These are phyloP conservation scores for Coniella lustricola DNA, from an alignment of 2,329 filamentous ascomycete species.

Conservation along the genomic window DNA sequence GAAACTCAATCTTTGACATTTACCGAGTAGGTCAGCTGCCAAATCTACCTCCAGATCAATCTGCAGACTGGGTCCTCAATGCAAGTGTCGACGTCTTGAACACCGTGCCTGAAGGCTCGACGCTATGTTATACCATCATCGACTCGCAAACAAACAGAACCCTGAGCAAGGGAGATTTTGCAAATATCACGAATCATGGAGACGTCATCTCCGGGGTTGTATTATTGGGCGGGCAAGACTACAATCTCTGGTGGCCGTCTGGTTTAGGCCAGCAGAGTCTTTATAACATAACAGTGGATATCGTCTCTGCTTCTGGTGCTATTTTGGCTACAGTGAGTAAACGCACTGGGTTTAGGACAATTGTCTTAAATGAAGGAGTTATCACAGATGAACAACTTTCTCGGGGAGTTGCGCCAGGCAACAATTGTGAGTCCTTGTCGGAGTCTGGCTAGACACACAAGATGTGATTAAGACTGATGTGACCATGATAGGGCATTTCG, in stretches of 20 bases:
- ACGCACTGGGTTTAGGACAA: slow-evolving; percentile 54
- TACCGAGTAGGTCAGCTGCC: slow-evolving; percentile 53
- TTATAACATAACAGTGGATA: slow-evolving; percentile 46
- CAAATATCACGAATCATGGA: slow-evolving; percentile 32
- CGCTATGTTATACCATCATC: slow-evolving; percentile 39
- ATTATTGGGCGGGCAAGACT: slow-evolving; percentile 33
- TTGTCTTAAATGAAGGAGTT: slow-evolving; percentile 49
- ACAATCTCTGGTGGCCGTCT: slow-evolving; percentile 55
- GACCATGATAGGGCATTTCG: slow-evolving; percentile 53
- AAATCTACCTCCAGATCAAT: slow-evolving; percentile 49
- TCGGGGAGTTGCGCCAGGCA: slow-evolving; percentile 39
- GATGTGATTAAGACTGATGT: too few species aligned
- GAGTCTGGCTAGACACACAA: not conserved
- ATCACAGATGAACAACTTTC: slow-evolving; percentile 47
- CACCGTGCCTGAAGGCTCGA: slow-evolving; percentile 33
- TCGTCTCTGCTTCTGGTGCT: slow-evolving; percentile 30
- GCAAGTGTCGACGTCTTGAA: slow-evolving; percentile 53
- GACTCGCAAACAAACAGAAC: slow-evolving; percentile 32
- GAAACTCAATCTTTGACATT: slow-evolving; percentile 46
- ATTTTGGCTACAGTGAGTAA: slow-evolving; percentile 40
- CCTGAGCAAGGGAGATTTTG: slow-evolving; percentile 30
- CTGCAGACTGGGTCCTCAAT: slow-evolving; percentile 52
- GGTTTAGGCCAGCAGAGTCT: slow-evolving; percentile 50
- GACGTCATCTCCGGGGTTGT: slow-evolving; percentile 42
- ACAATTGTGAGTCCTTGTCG: slow-evolving; percentile 4